These are phyloP conservation scores for Leishmania arabica DNA, from an alignment of 208 protist genomes.

Conservation along the genomic window DNA sequence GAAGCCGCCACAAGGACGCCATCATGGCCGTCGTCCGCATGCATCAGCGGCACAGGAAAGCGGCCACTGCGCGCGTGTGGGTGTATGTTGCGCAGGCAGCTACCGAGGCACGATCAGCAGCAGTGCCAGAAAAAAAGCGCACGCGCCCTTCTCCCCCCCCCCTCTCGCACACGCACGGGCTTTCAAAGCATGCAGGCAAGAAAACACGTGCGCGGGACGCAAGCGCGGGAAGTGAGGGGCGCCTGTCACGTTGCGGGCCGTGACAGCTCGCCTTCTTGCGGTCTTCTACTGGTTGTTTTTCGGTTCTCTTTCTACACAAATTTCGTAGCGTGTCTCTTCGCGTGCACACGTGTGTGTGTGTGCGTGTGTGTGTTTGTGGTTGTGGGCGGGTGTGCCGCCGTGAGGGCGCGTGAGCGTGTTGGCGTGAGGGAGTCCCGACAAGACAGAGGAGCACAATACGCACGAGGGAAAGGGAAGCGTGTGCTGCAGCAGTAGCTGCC, in stretches of 20 bases:
- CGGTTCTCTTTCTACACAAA: background rate
- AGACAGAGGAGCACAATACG: background rate
- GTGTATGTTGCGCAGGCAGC: background rate
- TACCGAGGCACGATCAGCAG: background rate
- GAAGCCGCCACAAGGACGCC: background rate
- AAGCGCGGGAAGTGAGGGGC: background rate
- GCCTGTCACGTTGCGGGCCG: background rate
- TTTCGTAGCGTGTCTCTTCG: background rate
- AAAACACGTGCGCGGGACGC: background rate
- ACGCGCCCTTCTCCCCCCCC: background rate
- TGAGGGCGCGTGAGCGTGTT: background rate
- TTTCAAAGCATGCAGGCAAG: background rate
- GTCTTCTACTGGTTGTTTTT: background rate
- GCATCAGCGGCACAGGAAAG: background rate
- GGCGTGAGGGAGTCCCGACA: background rate
- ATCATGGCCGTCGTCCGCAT: background rate
- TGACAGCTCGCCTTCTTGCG: background rate
- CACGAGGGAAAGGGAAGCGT: background rate
- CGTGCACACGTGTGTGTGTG: background rate
- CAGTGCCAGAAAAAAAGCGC: background rate
- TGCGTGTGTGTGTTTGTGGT: background rate
- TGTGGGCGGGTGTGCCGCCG: background rate
- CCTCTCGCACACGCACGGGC: too few species aligned
- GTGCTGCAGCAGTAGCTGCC: background rate
- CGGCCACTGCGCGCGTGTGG: background rate